Evolutionary conservation across 441 rosid genomes (phyloP), one percentile per base, ranked within the genome.

Genomic region (Syzygium malaccense): DNA sequence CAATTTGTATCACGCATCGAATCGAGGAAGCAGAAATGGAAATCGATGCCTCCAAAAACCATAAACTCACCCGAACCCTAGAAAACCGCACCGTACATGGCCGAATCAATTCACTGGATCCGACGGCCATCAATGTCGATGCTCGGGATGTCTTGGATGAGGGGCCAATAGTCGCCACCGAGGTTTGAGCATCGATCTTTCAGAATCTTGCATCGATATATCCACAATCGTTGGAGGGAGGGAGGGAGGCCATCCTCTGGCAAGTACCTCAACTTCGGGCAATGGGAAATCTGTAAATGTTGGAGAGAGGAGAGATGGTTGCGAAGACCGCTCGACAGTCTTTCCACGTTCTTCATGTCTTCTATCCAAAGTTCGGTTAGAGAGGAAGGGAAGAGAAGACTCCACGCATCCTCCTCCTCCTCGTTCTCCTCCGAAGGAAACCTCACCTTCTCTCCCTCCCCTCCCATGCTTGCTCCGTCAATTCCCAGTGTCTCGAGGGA

Each of bases 401-500:
- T 30, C 71, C 37, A 64, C 0, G 71, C 12, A 64, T 64, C 12
- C 20, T 62, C 71, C 20, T 14, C 1, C 10, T 62, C 58, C 5
- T 37, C 41, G 41, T 37, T 37, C 9, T 23, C 71, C 19, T 64
- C 20, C 0, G 6, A 15, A 64, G 71, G 71, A 14, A 64, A 64
- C 20, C 0, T 0, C 37, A 7, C 37, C 20, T 15, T 15, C 4
- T 64, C 71, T 64, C 3, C 71, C 37, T 64, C 71, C 0, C 71
- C 37, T 64, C 71, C 71, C 71, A 64, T 30, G 71, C 60, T 56
- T 4, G 5, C 3, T 18, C 20, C 11, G 1, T 64, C 71, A 64
- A 64, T 64, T 14, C 0, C 0, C 2, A 30, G 71, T 0, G 0
- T 0, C 3, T 14, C 3, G 11, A 64, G 71, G 71, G 71, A 64